A percentile compares a stretch with the other conserved stretches of the same genome.
Conservation (phyloP, 768 basidiomycete genomes). For the Clavulina sp. region DNA sequence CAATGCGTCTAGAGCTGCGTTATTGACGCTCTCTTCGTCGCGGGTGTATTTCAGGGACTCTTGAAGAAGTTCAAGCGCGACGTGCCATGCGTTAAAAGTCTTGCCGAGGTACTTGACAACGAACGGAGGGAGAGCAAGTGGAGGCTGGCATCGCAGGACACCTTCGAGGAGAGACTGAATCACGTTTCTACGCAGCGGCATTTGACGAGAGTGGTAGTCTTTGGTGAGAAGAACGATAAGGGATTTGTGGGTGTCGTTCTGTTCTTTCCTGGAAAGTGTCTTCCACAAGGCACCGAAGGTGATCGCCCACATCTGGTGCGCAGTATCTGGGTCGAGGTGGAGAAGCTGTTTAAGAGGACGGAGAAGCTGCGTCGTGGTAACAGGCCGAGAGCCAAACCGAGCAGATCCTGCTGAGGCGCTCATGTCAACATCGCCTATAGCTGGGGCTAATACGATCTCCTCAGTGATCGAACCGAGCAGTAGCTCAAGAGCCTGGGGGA, state of each 20-base stretch:
- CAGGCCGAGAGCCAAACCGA: not conserved
- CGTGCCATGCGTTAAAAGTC: constrained; percentile 92
- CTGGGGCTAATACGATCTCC: constrained; percentile 22
- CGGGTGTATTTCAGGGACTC: constrained; percentile 59
- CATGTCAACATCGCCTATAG: constrained; percentile 15
- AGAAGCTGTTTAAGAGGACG: constrained; percentile 67
- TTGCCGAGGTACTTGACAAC: constrained; percentile 93
- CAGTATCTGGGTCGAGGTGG: constrained; percentile 57
- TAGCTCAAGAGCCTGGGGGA: constrained; percentile 76
- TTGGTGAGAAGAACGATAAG: constrained; percentile 82
- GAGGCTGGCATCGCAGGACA: constrained; percentile 67
- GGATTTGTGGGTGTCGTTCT: constrained; percentile 73
- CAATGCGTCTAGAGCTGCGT: constrained; percentile 75
- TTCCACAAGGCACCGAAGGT: constrained; percentile 77
- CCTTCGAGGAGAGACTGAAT: constrained; percentile 80
- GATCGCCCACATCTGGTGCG: constrained; percentile 75
- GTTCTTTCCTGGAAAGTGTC: constrained; percentile 71
- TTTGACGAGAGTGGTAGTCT: constrained; percentile 83
- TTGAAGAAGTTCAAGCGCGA: constrained; percentile 70
- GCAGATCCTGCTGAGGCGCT: not conserved
- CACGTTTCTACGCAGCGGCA: constrained; percentile 77
- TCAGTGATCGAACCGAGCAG: constrained; percentile 55
- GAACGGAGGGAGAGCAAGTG: constrained; percentile 82
- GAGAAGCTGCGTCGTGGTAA: constrained; percentile 31
- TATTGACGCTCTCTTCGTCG: constrained; percentile 60